These are phyloP conservation scores for Amanita exitialis DNA, from an alignment of 768 basidiomycete genomes.

Conservation along the genomic window DNA sequence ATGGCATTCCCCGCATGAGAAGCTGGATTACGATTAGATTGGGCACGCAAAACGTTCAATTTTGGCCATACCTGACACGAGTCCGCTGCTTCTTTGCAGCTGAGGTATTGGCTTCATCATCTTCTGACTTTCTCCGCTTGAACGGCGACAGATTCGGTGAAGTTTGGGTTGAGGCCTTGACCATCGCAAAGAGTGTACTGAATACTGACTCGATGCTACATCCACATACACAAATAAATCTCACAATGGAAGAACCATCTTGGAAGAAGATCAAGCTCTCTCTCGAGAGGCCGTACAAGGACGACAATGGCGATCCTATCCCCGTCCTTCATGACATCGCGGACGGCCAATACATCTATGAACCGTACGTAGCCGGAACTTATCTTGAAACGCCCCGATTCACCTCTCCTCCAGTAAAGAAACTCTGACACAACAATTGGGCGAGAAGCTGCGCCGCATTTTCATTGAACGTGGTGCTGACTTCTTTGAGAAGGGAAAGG, in stretches of 20 bases:
- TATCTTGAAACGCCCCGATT: slow-evolving; percentile 5
- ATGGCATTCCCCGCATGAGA: slow-evolving; percentile 84
- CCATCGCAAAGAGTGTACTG: slow-evolving; percentile 23
- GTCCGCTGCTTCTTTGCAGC: slow-evolving; percentile 61
- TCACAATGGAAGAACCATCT: slow-evolving; percentile 19
- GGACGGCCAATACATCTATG: slow-evolving; percentile 60
- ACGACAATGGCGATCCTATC: slow-evolving; percentile 57
- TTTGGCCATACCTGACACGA: slow-evolving; percentile 54
- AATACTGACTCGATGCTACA: slow-evolving; percentile 6
- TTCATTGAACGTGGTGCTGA: slow-evolving; percentile 66
- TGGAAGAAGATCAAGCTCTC: slow-evolving; percentile 60
- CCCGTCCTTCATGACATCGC: slow-evolving; percentile 60
- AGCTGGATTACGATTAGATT: slow-evolving; percentile 31
- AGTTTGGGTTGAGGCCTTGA: slow-evolving; percentile 23
- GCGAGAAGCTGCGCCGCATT: slow-evolving; percentile 56
- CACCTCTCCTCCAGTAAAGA: slow-evolving; percentile 33
- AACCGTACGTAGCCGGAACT: slow-evolving; percentile 43
- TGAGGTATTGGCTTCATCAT: slow-evolving; percentile 34
- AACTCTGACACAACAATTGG: slow-evolving; percentile 47
- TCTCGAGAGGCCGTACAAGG: slow-evolving; percentile 74
- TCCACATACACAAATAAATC: slow-evolving; percentile 6
- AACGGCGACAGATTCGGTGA: slow-evolving; percentile 15
- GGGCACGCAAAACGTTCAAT: slow-evolving; percentile 1
- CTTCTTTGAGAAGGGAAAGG: slow-evolving; percentile 46
- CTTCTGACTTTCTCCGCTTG: slow-evolving; percentile 59